Percentiles rank a stretch among this genome's conserved stretches.
phyloP scores from a whole-genome alignment of 805 yeast species.

The Pichia ethanolica region DNA sequence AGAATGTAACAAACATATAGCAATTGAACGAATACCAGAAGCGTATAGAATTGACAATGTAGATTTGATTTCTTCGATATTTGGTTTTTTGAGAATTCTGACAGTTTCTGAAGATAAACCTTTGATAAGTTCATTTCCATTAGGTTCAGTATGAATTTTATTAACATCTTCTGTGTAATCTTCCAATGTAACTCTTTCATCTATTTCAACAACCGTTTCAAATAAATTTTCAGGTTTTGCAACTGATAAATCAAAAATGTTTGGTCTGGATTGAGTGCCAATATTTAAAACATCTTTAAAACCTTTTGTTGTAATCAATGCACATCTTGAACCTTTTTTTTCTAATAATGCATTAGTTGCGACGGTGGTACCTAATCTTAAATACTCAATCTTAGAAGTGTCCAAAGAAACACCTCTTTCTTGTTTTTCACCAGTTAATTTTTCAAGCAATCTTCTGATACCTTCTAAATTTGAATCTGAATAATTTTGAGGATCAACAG shows the following conservation, averaged over 20 bases:
- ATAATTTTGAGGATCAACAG: conserved; percentile 85
- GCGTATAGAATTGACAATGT: conserved; percentile 39
- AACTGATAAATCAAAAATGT: conserved; percentile 77
- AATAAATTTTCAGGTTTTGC: conserved; percentile 65
- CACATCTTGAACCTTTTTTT: conserved; percentile 85
- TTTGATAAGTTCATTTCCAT: conserved; percentile 32
- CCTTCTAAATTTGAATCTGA: conserved; percentile 92
- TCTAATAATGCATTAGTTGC: conserved; percentile 94
- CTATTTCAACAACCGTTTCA: conserved; percentile 71
- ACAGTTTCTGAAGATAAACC: conserved; percentile 69
- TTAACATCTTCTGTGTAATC: conserved; percentile 71
- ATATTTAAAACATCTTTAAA: conserved; percentile 74
- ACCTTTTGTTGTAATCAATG: conserved; percentile 80
- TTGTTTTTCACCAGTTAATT: conserved; percentile 35
- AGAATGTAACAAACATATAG: conserved; percentile 65
- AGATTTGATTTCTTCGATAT: conserved; percentile 34
- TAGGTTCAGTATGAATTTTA: conserved; percentile 18
- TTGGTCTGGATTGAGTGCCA: conserved; percentile 90
- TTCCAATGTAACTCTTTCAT: conserved; percentile 83
- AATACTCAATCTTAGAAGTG: conserved; percentile 53
- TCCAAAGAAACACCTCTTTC: conserved; percentile 54
- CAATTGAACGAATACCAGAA: conserved; percentile 60
- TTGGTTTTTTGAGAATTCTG: conserved; percentile 46
- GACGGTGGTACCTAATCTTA: conserved; percentile 90
- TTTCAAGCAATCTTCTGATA: conserved; percentile 67